Evolutionary conservation across 2,329 filamentous ascomycete genomes (phyloP).

Genomic region (Ophiosphaerella korrae): DNA sequence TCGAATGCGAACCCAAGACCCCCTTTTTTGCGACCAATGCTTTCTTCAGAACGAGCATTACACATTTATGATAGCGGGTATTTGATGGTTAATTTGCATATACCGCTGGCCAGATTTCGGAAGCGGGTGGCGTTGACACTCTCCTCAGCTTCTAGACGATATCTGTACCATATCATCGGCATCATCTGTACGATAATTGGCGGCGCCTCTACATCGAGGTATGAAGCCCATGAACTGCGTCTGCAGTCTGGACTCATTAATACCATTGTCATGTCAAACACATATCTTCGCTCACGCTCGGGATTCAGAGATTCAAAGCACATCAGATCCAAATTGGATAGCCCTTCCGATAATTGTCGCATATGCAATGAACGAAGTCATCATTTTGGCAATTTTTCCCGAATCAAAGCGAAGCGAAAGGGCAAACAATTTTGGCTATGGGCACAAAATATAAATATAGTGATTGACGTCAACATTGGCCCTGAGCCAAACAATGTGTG

Average conservation of each 20-base stretch:
- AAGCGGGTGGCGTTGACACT: slow-evolving; percentile 43
- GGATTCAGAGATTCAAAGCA: neutral
- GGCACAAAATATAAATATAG: too few relatives aligned
- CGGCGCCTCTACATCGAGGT: neutral
- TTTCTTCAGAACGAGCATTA: slow-evolving; percentile 19
- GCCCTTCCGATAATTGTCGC: too few relatives aligned
- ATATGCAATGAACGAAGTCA: too few relatives aligned
- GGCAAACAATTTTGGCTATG: too few relatives aligned
- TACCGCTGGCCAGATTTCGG: slow-evolving; percentile 30
- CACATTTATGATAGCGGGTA: slow-evolving; percentile 18
- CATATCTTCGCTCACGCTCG: neutral
- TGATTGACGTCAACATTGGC: too few relatives aligned
- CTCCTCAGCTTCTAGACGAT: slow-evolving; percentile 44
- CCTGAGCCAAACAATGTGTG: too few relatives aligned
- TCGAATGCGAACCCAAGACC: slow-evolving; percentile 11
- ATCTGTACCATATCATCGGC: slow-evolving; percentile 39
- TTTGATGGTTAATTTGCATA: slow-evolving; percentile 37
- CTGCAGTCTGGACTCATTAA: neutral
- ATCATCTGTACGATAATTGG: slow-evolving; percentile 36
- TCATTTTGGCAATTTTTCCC: too few relatives aligned
- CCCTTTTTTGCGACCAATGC: slow-evolving; percentile 18
- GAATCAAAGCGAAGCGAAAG: too few relatives aligned
- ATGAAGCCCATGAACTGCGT: neutral
- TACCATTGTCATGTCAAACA: neutral
- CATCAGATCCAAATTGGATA: too few relatives aligned